Percentiles rank a stretch among this genome's conserved stretches.
phyloP scores from a whole-genome alignment of 2,329 filamentous ascomycete genomes.

The Endocalyx cinctus region DNA sequence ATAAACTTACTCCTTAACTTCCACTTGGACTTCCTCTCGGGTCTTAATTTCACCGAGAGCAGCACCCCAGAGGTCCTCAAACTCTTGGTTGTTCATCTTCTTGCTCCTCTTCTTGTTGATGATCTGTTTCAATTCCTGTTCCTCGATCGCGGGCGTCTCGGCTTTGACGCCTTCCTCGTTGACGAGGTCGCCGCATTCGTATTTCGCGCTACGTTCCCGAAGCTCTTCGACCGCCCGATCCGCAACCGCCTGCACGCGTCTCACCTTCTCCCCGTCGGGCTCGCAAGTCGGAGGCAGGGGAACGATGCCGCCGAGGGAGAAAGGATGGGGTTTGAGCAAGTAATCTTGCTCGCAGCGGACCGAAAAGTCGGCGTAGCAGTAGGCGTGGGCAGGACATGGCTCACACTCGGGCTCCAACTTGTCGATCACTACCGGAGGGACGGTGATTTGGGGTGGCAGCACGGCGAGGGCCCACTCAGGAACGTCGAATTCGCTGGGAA shows the following conservation, averaged over 20 bases:
- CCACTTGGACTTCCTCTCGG: conserved; percentile 56
- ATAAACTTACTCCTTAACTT: conserved; percentile 48
- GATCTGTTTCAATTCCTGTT: conserved; percentile 71
- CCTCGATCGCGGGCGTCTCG: conserved; percentile 55
- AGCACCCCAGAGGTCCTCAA: conserved; percentile 79
- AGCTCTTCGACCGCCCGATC: conserved; percentile 85
- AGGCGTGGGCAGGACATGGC: conserved; percentile 83
- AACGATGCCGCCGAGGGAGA: conserved; percentile 74
- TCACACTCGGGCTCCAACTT: conserved; percentile 79
- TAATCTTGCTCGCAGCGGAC: conserved; percentile 84
- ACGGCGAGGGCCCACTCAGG: conserved; percentile 35
- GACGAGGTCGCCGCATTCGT: conserved; percentile 75
- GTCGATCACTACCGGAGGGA: conserved; percentile 69
- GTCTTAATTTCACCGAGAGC: conserved; percentile 68
- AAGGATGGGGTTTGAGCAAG: conserved; percentile 75
- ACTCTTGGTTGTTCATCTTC: conserved; percentile 80
- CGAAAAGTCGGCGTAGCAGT: conserved; percentile 74
- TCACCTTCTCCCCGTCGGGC: conserved; percentile 87
- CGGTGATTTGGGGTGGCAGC: conserved; percentile 48
- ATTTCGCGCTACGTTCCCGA: conserved; percentile 78
- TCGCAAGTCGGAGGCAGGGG: conserved; percentile 90
- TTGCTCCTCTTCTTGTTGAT: conserved; percentile 74
- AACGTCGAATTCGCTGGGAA: conserved; percentile 41
- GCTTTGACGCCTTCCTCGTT: conserved; percentile 57
- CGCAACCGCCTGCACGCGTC: conserved; percentile 80